Evolutionary conservation across 352 stramenopile genomes (phyloP), one percentile per base, ranked within the genome.

Genomic region (Phytophthora colocasiae): DNA sequence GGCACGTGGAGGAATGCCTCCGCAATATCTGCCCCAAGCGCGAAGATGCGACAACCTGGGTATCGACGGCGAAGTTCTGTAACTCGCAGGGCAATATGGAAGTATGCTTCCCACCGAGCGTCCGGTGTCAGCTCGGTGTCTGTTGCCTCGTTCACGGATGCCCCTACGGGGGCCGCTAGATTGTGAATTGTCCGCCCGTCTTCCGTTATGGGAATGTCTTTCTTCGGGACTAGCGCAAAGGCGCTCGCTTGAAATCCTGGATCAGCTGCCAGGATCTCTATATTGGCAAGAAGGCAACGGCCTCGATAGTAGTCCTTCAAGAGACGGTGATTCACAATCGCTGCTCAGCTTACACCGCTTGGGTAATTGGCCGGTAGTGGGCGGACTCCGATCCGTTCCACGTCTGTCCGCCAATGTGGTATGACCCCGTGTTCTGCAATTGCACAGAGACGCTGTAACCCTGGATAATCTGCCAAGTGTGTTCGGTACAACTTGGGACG

Each of bases 141-240:
- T 4, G 24, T 51, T 14, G 24, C n/a, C 4, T 47, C 40, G 4
- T 47, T 2, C 7, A 27, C 26, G 6, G n/a, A 67, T 0, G 2
- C 2, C 59, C 50, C 3, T 2, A 1, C 19, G 1, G 51, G 50
- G 15, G 59, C 59, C 9, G 59, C 61, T 32, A 67, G 24, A 46
- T 61, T 43, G 34, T 61, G 50, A 67, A 19, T 67, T 26, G 57
- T 40, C 57, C 51, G 32, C 11, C 59, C 59, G 12, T 56, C 59
- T 1, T 43, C 11, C 2, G 48, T 15, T 3, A 58, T 7, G 15
- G 51, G 50, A 22, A 44, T 15, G 36, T 57, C 36, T n/a, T 61
- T 55, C 34, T 67, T 61, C 4, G 51, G 50, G 1, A 67, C 59
- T 2, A 63, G 12, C 0, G 51, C 46, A 39, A 63, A 69, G 1